A percentile compares a stretch with the other conserved stretches of the same genome.
Evolutionary conservation across 148 eudicot species (phyloP).

Genomic region (Euryodendron excelsum): DNA sequence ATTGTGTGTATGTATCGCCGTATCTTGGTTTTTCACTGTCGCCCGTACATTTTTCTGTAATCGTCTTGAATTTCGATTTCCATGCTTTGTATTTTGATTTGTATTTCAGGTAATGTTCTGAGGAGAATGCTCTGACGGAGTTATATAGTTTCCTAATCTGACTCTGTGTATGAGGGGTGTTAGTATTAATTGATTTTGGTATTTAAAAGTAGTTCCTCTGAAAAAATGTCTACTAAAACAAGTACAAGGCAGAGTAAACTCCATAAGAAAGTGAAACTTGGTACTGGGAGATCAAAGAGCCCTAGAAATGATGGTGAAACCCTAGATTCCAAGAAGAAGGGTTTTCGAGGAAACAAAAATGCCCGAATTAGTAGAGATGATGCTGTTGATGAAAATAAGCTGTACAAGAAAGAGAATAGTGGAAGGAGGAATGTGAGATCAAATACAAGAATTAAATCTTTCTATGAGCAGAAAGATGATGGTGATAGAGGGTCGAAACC

Average conservation of each 20-base stretch:
- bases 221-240: slow-evolving; percentile 19
- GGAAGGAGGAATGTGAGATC: not conserved
- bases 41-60: not conserved
- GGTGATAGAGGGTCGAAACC: not conserved
- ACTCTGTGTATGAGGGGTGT: not conserved
- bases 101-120: slow-evolving; percentile 1
- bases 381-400: slow-evolving; percentile 13
- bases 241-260: slow-evolving; percentile 14
- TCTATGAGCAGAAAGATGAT: not conserved
- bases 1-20: not conserved
- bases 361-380: not conserved
- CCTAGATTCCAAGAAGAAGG: slow-evolving; percentile 13
- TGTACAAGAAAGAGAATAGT: slow-evolving; percentile 8
- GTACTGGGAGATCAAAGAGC: slow-evolving; percentile 2
- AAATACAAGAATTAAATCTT: not conserved
- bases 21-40: too few relatives aligned
- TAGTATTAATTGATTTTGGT: not conserved
- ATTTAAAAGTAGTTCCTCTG: not conserved
- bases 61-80: not conserved
- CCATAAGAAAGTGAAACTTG: slow-evolving; percentile 22
- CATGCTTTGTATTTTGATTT: not conserved
- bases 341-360: slow-evolving; percentile 12
- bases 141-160: not conserved
- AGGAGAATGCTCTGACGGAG: not conserved
- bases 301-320: not conserved